Percentiles rank a stretch among this genome's conserved stretches.
Evolutionary conservation across 192 early-diverging fungal genomes (phyloP).

Genomic region (Rhizophagus prolifer): DNA sequence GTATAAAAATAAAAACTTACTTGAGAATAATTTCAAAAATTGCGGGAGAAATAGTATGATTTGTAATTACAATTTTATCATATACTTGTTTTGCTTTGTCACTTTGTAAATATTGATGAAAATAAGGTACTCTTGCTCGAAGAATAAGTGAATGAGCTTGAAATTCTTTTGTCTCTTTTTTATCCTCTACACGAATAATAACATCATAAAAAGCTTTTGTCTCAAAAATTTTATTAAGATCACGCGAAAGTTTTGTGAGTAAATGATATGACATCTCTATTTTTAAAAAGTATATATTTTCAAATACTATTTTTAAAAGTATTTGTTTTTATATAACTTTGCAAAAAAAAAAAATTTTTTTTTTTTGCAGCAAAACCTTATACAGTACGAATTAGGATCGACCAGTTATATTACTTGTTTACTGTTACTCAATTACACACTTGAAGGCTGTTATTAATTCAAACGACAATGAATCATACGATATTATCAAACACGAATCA

Average conservation of each 20-base stretch:
- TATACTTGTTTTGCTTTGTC: conserved; percentile 4
- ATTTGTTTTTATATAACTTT: no score
- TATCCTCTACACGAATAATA: conserved; percentile 5
- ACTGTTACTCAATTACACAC: no score
- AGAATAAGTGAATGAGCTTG: conserved; percentile 14
- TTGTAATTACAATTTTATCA: conserved; percentile 8
- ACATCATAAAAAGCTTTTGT: conserved; percentile 15
- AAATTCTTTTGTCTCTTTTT: not conserved
- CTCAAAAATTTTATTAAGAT: conserved; percentile 5
- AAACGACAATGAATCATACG: no score
- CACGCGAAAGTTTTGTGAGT: conserved; percentile 19
- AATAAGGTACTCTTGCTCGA: conserved; percentile 6
- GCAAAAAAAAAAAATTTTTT: no score
- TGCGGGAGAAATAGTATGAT: not conserved
- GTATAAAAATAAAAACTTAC: not conserved
- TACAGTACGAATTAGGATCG: no score
- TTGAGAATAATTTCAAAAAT: conserved; percentile 23
- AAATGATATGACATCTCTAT: conserved; percentile 19
- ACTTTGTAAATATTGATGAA: not conserved
- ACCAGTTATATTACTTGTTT: no score
- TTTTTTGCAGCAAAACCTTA: no score
- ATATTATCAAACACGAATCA: no score
- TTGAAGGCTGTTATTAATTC: no score
- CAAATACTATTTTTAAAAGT: no score
- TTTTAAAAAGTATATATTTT: no score